A percentile compares a stretch with the other conserved stretches of the same genome.
Conservation (phyloP, 2,329 filamentous ascomycete genomes). For the Talaromyces funiculosus region DNA sequence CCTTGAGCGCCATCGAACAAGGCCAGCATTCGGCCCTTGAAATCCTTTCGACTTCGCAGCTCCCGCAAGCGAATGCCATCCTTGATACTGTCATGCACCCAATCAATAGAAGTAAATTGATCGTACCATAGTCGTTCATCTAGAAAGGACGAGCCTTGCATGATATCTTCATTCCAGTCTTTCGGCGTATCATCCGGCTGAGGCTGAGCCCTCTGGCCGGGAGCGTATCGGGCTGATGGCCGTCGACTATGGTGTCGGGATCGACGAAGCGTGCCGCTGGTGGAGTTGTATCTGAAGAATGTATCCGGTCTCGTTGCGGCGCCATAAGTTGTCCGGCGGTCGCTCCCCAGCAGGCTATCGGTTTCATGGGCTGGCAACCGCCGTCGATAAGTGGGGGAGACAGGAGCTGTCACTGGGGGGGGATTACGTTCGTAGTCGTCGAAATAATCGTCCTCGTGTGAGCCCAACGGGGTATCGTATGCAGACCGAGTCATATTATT, state of each 20-base stretch:
- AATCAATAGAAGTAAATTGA: constrained; percentile 95
- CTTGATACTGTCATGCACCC: constrained; percentile 95
- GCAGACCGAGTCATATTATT: constrained; percentile 15
- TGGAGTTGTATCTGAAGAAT: constrained; percentile 30
- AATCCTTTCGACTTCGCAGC: constrained; percentile 72
- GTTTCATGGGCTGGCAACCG: constrained; percentile 24
- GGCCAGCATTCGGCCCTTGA: constrained; percentile 70
- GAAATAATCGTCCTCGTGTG: constrained; percentile 13
- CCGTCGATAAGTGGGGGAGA: constrained; percentile 31
- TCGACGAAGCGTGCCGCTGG: constrained; percentile 33
- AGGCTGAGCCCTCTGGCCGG: constrained; percentile 43
- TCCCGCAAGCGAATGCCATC: constrained; percentile 86
- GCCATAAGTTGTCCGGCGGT: constrained; percentile 27
- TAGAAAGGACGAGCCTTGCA: constrained; percentile 59
- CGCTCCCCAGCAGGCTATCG: constrained; percentile 8
- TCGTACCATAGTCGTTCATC: constrained; percentile 98
- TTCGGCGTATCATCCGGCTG: constrained; percentile 41
- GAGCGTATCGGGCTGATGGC: constrained; percentile 47
- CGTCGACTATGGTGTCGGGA: constrained; percentile 45
- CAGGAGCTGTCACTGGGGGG: constrained; percentile 25
- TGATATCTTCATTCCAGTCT: constrained; percentile 24
- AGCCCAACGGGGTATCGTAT: neutral
- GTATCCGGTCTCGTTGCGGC: constrained; percentile 27
- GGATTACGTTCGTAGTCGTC: neutral
- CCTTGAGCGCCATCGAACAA: constrained; percentile 85